Percentiles rank a stretch among this genome's conserved stretches.
phyloP scores from a whole-genome alignment of 129 eudicot species.

The Erigeron canadensis region DNA sequence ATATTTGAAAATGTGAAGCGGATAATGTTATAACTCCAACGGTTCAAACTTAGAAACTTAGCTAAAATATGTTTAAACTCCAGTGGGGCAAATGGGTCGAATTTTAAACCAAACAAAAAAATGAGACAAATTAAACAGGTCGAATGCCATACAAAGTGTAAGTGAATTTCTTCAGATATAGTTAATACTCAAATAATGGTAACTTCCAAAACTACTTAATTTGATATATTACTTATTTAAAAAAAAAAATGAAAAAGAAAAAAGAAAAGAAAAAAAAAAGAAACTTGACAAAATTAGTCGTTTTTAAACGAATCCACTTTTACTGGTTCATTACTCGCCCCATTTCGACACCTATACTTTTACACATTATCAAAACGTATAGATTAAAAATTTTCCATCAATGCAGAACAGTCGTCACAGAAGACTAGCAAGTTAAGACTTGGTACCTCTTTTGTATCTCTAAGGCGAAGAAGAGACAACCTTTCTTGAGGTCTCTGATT shows the following conservation, averaged over 20 bases:
- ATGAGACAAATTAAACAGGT: background rate
- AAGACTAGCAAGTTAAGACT: constrained; percentile 4
- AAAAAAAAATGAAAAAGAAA: background rate
- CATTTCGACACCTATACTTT: background rate
- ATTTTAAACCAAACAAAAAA: background rate
- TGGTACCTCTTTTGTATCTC: constrained; percentile 82
- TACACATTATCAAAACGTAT: background rate
- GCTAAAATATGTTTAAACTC: background rate
- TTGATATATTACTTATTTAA: background rate
- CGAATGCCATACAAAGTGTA: background rate
- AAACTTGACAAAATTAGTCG: background rate
- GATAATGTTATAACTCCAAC: background rate
- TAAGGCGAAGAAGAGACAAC: constrained; percentile 72
- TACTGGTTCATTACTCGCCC: background rate
- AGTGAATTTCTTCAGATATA: background rate
- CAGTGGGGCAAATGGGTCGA: background rate
- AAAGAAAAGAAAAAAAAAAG: background rate
- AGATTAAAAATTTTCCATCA: background rate
- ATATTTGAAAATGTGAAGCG: background rate
- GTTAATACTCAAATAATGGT: background rate
- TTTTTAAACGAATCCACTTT: background rate
- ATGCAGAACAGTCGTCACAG: constrained; percentile 3
- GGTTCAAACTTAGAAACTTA: background rate
- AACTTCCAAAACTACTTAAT: background rate
- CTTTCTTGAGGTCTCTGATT: constrained; percentile 83